Percentiles rank a stretch among this genome's conserved stretches.
These are phyloP conservation scores for Saccharomycopsis sp. DNA, from an alignment of 805 yeast species.

Conservation along the genomic window DNA sequence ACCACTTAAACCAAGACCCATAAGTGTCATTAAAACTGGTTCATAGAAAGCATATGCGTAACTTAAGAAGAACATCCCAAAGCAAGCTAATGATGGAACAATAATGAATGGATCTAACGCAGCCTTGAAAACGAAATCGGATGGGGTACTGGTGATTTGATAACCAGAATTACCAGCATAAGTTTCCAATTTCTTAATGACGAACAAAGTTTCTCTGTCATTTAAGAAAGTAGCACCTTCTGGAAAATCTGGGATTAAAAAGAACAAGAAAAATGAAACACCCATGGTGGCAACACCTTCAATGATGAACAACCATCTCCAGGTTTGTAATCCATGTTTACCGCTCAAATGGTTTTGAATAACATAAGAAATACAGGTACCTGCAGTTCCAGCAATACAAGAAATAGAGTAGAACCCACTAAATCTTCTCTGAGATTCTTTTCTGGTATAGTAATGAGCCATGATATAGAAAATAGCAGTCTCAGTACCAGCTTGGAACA, in stretches of 20 bases:
- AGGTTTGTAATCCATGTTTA: constrained; percentile 35
- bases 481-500: constrained; percentile 65
- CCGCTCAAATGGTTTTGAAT: constrained; percentile 24
- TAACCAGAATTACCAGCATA: constrained; percentile 34
- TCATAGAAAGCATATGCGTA: constrained; percentile 75
- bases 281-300: constrained; percentile 36
- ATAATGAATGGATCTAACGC: constrained; percentile 55
- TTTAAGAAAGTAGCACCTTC: constrained; percentile 34
- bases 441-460: constrained; percentile 56
- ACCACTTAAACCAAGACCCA: constrained; percentile 53
- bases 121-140: constrained; percentile 36
- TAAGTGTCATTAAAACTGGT: constrained; percentile 51
- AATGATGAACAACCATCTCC: constrained; percentile 48
- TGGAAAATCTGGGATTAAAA: constrained; percentile 46
- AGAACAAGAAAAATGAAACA: constrained; percentile 29
- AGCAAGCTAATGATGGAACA: constrained; percentile 53
- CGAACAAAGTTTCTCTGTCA: constrained; percentile 36
- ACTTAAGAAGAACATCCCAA: constrained; percentile 61
- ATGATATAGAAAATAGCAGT: constrained; percentile 70
- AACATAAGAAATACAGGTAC: constrained; percentile 60
- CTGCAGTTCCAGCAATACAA: constrained; percentile 70
- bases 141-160: constrained; percentile 39
- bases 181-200: constrained; percentile 22
- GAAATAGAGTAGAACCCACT: constrained; percentile 59
- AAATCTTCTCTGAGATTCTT: constrained; percentile 64